Conservation (phyloP, 2,329 filamentous ascomycete species). For the Chaetomiaceae sp. region DNA sequence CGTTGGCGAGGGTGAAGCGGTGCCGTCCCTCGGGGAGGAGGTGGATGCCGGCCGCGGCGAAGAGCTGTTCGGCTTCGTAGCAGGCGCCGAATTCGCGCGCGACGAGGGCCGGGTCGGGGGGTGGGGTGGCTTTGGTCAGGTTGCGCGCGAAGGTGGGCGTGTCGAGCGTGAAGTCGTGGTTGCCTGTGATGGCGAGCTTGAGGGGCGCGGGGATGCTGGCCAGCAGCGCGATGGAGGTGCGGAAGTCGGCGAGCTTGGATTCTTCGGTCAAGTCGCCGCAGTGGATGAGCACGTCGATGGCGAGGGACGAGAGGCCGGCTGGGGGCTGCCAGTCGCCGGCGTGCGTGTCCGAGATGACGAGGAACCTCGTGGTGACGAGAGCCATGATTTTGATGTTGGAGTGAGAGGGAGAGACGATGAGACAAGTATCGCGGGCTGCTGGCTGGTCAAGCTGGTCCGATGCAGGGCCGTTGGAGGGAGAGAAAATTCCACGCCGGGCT, state of each 20-base stretch:
- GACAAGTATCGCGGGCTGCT: no score
- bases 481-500: no score
- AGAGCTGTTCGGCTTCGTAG: constrained; percentile 32
- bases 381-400: no score
- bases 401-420: no score
- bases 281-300: no score
- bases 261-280: not conserved
- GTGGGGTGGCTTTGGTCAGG: constrained; percentile 2
- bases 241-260: constrained; percentile 4
- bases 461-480: no score
- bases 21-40: constrained; percentile 47
- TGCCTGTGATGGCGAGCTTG: constrained; percentile 49
- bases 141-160: constrained; percentile 27
- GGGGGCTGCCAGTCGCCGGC: not conserved
- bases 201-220: constrained; percentile 22
- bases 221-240: constrained; percentile 7
- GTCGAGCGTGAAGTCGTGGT: constrained; percentile 42
- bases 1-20: constrained; percentile 42
- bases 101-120: constrained; percentile 15
- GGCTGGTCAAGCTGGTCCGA: no score
- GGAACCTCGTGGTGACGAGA: no score
- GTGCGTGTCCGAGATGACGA: not conserved
- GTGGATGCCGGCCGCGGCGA: constrained; percentile 37
- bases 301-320: no score
- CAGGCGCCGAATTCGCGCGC: not conserved